Evolutionary conservation across 2,329 filamentous ascomycete species (phyloP), one percentile per base, ranked within the genome.

Genomic region (Cordyceps fumosorosea): DNA sequence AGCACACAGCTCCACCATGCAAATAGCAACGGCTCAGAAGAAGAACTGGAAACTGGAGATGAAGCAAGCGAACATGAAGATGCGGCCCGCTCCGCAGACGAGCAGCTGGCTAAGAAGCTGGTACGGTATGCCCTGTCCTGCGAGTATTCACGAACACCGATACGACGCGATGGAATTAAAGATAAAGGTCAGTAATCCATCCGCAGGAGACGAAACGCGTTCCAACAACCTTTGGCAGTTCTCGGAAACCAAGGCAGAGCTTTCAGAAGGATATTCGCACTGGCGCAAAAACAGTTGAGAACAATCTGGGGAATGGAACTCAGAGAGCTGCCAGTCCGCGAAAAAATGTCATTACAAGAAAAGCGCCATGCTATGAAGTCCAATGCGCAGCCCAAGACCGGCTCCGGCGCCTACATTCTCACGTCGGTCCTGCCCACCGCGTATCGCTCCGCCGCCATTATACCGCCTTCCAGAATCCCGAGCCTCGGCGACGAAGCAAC

Each of bases 281-380:
- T 83, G 47, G 91, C 93, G 48, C 93, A 99, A 73, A 75, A 78
- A 40, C 84, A 89, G 66, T 78, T 99, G 44, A 79, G 81, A 54
- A 77, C 77, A 2, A 82, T 87, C 1, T 98, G 96, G 75, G 95
- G 95, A n/a, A 96, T 98, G 92, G 84, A 93, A 72, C 84, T 99
- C 81, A 81, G 85, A 4, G 93, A 97, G 75, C 80, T 98, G 56
- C 92, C 95, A 0, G 80, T 83, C 1, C 84, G 84, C 69, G 93
- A 97, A 70, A 96, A 92, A 74, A 82, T 90, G 55, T 91, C 91
- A 0, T 76, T 96, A 40, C 86, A 86, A 63, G 90, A 96, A 66
- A 84, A 84, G 71, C 85, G 91, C 68, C 87, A 89, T 80, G 89
- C 89, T 87, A 76, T 64, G 77, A 76, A 72, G 60, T 72, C 79